phyloP scores from a whole-genome alignment of 2,329 filamentous ascomycete species.

The Dryadomyces quercus-mongolicae region DNA sequence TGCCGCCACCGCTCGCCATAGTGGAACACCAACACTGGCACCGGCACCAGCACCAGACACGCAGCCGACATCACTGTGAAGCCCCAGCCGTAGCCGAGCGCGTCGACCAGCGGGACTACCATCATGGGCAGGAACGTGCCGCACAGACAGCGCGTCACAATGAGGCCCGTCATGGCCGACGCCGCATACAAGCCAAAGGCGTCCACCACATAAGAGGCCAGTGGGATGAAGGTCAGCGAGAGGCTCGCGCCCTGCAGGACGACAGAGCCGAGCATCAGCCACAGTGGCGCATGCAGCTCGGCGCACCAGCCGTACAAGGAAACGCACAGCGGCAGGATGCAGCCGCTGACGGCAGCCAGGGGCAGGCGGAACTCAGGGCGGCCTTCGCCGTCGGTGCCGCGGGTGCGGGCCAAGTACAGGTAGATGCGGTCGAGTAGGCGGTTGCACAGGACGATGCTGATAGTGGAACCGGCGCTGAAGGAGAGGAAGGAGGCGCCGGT shows the following conservation, averaged over 20 bases:
- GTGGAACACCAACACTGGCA: conserved; percentile 36
- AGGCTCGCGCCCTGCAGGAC: conserved; percentile 32
- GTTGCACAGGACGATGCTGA: conserved; percentile 38
- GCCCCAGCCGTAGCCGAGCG: conserved; percentile 39
- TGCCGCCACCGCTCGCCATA: conserved; percentile 41
- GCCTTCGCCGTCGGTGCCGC: conserved; percentile 15
- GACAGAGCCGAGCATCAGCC: conserved; percentile 29
- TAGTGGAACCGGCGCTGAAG: conserved; percentile 41
- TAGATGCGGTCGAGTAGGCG: conserved; percentile 39
- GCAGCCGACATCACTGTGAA: conserved; percentile 31
- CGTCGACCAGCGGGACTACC: conserved; percentile 31
- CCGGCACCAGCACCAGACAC: conserved; percentile 31
- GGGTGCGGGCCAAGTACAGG: conserved; percentile 26
- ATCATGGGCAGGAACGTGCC: conserved; percentile 44
- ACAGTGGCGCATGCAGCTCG: conserved; percentile 27
- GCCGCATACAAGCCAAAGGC: conserved; percentile 43
- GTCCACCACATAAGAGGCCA: conserved; percentile 45
- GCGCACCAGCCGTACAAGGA: conserved; percentile 39
- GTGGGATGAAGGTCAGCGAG: conserved; percentile 33
- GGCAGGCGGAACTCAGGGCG: conserved; percentile 44
- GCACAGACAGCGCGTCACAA: conserved; percentile 41
- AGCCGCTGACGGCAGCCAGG: conserved; percentile 31
- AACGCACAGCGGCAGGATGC: conserved; percentile 32
- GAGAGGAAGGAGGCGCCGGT: conserved; percentile 41
- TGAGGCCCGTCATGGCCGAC: conserved; percentile 43